These are phyloP conservation scores for Trichosporon sp. DNA, from an alignment of 1,284 basidiomycete genomes.

Conservation along the genomic window DNA sequence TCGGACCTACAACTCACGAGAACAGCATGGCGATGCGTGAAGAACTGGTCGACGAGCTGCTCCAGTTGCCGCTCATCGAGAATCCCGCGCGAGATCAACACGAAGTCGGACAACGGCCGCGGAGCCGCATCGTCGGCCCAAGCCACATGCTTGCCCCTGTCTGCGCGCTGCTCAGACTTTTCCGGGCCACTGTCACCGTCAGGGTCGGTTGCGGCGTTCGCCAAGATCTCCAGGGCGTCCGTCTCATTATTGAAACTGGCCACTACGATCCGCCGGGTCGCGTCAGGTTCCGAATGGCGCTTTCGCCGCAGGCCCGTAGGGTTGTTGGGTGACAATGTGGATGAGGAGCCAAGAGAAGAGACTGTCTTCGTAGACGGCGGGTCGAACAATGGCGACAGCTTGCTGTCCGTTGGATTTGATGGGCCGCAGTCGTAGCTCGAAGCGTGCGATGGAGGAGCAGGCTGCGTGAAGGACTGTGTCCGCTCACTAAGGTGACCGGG, in stretches of 20 bases:
- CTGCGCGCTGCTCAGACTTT: conserved; percentile 29
- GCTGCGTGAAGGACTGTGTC: conserved; percentile 1
- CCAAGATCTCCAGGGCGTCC: conserved; percentile 56
- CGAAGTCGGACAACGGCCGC: conserved; percentile 41
- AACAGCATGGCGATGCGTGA: conserved; percentile 53
- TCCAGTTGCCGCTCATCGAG: conserved; percentile 44
- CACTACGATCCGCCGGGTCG: conserved; percentile 51
- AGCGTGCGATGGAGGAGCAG: background rate
- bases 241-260: conserved; percentile 57
- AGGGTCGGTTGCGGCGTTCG: conserved; percentile 52
- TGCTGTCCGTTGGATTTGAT: conserved; percentile 1
- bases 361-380: conserved; percentile 30
- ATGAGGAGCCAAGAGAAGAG: conserved; percentile 35
- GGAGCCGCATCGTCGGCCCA: conserved; percentile 34
- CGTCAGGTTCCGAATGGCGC: conserved; percentile 35
- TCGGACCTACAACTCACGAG: conserved; percentile 41
- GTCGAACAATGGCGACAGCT: conserved; percentile 32
- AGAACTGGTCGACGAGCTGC: conserved; percentile 50
- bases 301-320: conserved; percentile 26
- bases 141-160: conserved; percentile 35
- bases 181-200: conserved; percentile 30
- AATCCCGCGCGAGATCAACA: conserved; percentile 50
- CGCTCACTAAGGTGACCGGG: background rate
- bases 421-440: conserved; percentile 17
- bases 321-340: conserved; percentile 33